A percentile compares a stretch with the other conserved stretches of the same genome.
These are phyloP conservation scores for Solanum chacoense DNA, from an alignment of 305 asterid species.

Conservation along the genomic window DNA sequence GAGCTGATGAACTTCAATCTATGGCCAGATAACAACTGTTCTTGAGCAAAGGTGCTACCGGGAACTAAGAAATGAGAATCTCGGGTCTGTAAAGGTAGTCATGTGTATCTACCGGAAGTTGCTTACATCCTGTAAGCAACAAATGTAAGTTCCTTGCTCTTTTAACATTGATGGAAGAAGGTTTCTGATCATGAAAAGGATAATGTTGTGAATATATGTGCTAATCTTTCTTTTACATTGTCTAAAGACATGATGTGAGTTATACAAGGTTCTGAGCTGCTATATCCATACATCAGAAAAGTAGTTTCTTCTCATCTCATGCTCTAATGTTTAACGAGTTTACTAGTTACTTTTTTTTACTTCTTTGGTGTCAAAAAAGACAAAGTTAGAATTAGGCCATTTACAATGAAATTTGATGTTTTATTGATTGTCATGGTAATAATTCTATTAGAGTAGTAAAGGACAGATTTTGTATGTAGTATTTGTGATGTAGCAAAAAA, in stretches of 20 bases:
- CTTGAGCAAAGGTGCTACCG: conserved; percentile 76
- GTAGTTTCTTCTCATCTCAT: not conserved
- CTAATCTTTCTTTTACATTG: not conserved
- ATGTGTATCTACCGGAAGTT: conserved; percentile 66
- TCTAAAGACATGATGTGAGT: not conserved
- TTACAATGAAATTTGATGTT: not conserved
- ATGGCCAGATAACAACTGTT: conserved; percentile 58
- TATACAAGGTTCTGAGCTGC: not conserved
- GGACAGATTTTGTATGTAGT: not conserved
- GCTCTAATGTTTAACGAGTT: not conserved
- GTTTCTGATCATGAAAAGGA: not conserved
- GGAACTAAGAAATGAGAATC: conserved; percentile 57
- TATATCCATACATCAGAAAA: not conserved
- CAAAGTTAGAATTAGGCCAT: not conserved
- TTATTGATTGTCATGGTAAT: not conserved
- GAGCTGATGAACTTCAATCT: conserved; percentile 2
- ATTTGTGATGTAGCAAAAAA: not conserved
- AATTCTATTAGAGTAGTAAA: not conserved
- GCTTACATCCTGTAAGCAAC: conserved; percentile 57
- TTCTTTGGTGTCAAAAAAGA: not conserved
- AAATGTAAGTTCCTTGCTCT: conserved; percentile 51
- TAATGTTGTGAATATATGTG: not conserved
- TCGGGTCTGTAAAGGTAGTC: conserved; percentile 49
- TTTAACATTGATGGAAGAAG: conserved; percentile 3
- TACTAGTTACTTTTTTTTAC: not conserved